Evolutionary conservation across 192 early-diverging fungal genomes (phyloP).

Genomic region (Backusella tuberculispora): DNA sequence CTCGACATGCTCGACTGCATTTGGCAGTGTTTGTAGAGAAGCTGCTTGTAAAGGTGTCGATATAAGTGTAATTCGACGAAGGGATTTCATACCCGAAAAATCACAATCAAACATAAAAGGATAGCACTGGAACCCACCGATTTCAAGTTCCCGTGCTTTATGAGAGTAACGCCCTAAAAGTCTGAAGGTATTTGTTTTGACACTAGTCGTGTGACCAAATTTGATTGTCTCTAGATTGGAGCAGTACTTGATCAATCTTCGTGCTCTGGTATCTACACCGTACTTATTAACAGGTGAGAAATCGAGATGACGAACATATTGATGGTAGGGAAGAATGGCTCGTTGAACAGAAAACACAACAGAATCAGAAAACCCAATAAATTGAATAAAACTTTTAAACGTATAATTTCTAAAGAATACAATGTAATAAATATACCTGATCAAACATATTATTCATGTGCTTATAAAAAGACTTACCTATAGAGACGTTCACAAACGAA

Average conservation of each 20-base stretch:
- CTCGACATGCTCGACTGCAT: not conserved
- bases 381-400: constrained; percentile 2
- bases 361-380: not conserved
- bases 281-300: constrained; percentile 14
- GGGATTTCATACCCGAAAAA: not conserved
- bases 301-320: not conserved
- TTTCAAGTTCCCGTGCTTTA: not conserved
- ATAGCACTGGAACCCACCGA: constrained; percentile 7
- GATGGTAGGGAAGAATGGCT: not conserved
- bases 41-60: not conserved
- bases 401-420: not conserved
- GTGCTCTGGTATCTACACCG: not conserved
- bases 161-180: not conserved
- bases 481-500: constrained; percentile 8
- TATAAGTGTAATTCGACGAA: not conserved
- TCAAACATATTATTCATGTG: no score
- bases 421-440: no score
- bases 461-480: not conserved
- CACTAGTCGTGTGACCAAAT: constrained; percentile 8
- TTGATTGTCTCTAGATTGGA: not conserved
- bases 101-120: constrained; percentile 21
- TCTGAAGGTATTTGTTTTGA: not conserved
- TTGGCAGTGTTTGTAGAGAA: constrained; percentile 5
- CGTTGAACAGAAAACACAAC: not conserved
- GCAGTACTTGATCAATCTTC: constrained; percentile 9